phyloP scores from a whole-genome alignment of 352 stramenopile genomes.

The Pythium volutum region DNA sequence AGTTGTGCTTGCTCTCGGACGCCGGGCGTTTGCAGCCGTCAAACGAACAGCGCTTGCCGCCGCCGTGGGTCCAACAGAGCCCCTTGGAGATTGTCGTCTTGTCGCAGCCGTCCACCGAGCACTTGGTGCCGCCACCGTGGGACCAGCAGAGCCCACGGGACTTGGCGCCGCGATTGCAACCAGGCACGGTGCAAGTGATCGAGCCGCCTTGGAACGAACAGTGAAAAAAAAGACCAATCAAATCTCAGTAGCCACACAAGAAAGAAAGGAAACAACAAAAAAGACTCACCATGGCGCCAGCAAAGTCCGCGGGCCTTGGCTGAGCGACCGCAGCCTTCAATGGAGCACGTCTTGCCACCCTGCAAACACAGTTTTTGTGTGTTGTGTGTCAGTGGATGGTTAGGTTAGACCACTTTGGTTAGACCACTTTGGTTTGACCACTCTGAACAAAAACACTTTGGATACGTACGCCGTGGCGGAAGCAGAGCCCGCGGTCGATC shows the following conservation, averaged over 20 bases:
- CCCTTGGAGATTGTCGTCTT: constrained; percentile 26
- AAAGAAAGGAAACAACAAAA: neutral
- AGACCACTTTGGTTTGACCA: neutral
- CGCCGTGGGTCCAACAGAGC: constrained; percentile 32
- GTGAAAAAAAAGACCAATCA: neutral
- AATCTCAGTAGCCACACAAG: neutral
- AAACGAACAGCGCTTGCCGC: constrained; percentile 28
- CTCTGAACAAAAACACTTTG: neutral
- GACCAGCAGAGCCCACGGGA: constrained; percentile 21
- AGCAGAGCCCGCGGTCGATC: constrained; percentile 43
- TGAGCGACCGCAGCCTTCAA: constrained; percentile 3
- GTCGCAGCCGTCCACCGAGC: constrained; percentile 17
- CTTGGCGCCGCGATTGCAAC: constrained; percentile 10
- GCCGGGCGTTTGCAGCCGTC: constrained; percentile 15
- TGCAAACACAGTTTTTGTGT: neutral
- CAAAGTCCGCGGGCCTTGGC: constrained; percentile 13
- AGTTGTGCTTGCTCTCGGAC: constrained; percentile 6
- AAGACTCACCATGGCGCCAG: constrained; percentile 12
- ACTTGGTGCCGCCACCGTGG: constrained; percentile 26
- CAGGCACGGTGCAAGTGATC: constrained; percentile 1
- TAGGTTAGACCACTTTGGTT: neutral
- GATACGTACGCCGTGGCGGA: constrained; percentile 28
- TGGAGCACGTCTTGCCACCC: constrained; percentile 13
- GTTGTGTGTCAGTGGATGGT: neutral
- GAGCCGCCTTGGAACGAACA: constrained; percentile 2